Evolutionary conservation across 352 stramenopile species (phyloP), one percentile per base, ranked within the genome.

Genomic region (Phytophthora citrophthora): DNA sequence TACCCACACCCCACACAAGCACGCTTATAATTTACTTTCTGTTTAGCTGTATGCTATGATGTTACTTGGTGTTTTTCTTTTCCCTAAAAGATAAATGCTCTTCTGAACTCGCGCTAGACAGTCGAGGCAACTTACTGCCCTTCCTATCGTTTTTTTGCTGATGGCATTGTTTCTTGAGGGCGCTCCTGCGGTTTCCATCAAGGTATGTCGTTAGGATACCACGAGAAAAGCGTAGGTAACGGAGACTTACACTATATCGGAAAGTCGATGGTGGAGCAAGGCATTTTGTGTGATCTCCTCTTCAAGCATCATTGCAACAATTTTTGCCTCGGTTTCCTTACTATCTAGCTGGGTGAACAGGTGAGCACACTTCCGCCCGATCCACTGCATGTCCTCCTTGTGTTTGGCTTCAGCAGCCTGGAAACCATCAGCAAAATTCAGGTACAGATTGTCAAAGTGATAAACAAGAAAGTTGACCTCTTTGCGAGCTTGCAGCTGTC

Each of bases 271-370:
- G 20, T 39, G 59, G 2, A 76, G 61, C 38, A 38, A n/a, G 3
- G 6, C n/a, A 40, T 62, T 43, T 52, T 74, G 58, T 4, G 23
- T 20, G 24, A 66, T 31, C 43, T 86, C 71, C 47, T 90, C 69
- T 24, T 74, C 48, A 4, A 56, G 45, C 10, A 89, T 15, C 44
- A 87, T 13, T 2, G 57, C 23, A 34, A 79, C 45, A 8, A 89
- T 53, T 34, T 70, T 76, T 5, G 75, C 70, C 45, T 86, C 77
- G 0, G 64, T 77, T 47, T 89, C 81, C 51, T 83, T 84, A 49
- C 75, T 79, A 49, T 88, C 81, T 4, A 90, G 57, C 31, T 89
- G 81, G 13, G 67, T 76, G 45, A 88, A 88, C 68, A 90, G 58
- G 49, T 86, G 77, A 15, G 75, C 79, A 20, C 81, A 90, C 49